phyloP scores from a whole-genome alignment of 352 stramenopile genomes.

The Pythium rishiriense region DNA sequence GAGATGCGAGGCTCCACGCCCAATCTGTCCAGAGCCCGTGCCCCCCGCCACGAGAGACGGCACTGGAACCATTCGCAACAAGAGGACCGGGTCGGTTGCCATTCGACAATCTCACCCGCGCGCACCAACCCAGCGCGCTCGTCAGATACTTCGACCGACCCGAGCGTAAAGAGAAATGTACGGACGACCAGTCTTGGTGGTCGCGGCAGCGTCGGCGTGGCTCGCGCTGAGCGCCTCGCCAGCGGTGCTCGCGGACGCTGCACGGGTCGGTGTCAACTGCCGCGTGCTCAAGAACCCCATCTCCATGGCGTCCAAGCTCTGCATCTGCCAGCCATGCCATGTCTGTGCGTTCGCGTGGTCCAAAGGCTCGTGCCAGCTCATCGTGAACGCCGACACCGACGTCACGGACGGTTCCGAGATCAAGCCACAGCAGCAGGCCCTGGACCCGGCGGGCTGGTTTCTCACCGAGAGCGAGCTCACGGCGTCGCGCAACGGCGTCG shows the following conservation, averaged over 20 bases:
- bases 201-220: not conserved
- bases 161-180: not conserved
- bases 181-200: not conserved
- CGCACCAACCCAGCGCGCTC: not conserved
- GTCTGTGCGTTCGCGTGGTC: slow-evolving; percentile 34
- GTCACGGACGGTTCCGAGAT: slow-evolving; percentile 31
- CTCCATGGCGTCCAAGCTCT: slow-evolving; percentile 31
- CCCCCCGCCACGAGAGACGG: too few relatives aligned
- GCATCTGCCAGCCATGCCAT: slow-evolving; percentile 43
- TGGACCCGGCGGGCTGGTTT: slow-evolving; percentile 43
- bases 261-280: slow-evolving; percentile 20
- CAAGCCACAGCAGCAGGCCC: slow-evolving; percentile 32
- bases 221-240: slow-evolving; percentile 1
- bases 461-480: slow-evolving; percentile 59
- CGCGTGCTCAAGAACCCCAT: slow-evolving; percentile 27
- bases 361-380: slow-evolving; percentile 28
- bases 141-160: not conserved
- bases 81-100: too few relatives aligned
- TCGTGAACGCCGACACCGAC: slow-evolving; percentile 8
- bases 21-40: not conserved
- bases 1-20: not conserved
- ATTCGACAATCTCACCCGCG: not conserved
- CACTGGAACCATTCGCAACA: too few relatives aligned
- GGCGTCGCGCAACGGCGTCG: slow-evolving; percentile 44
- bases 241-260: not conserved